Evolutionary conservation across 225 moss, liverwort and hornwort species (phyloP), one percentile per base, ranked within the genome.

Genomic region (Sphagnum contortum): DNA sequence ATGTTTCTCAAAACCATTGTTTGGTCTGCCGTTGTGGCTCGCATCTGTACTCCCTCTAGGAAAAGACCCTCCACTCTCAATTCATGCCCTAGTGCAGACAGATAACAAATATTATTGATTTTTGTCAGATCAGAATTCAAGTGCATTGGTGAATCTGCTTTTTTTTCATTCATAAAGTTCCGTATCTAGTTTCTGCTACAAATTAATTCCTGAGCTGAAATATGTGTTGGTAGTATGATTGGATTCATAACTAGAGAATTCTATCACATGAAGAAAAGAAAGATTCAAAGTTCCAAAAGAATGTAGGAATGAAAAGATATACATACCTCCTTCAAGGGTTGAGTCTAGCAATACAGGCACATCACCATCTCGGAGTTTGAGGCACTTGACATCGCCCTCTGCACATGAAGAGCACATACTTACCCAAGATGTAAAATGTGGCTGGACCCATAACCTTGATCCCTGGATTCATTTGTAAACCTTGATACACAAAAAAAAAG

Each of bases 21-120:
- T 61, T 47, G 45, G 9, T 44, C 11, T 3, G 47, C 4, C 5
- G 61, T 61, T 61, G 61, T 46, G 47, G 61, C 61, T 11, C 61
- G 45, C 47, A 61, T 61, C 61, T 61, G 61, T 61, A 61, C 61
- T 8, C 45, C 61, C 61, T 61, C 61, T 46, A 61, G 61, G 61
- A 61, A 61, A 61, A 61, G 61, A 46, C 61, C 61, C 45, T 61
- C 61, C 61, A 61, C 61, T 61, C 61, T 61, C 61, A 61, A 47
- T 11, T 48, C 61, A 45, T 46, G 45, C 6, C 46, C 61, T 48
- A 46, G 47, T 9, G 45, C 45, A 61, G 47, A 61, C 61, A 61
- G 12, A 14, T 29, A 29, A 1, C 29, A 29, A 29, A 29, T 29
- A 29, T 29, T 29, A 29, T 29, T 29, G 29, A 29, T 29, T 29